These are phyloP conservation scores for Suhomyces canberraensis DNA, from an alignment of 805 yeast genomes.

Conservation along the genomic window DNA sequence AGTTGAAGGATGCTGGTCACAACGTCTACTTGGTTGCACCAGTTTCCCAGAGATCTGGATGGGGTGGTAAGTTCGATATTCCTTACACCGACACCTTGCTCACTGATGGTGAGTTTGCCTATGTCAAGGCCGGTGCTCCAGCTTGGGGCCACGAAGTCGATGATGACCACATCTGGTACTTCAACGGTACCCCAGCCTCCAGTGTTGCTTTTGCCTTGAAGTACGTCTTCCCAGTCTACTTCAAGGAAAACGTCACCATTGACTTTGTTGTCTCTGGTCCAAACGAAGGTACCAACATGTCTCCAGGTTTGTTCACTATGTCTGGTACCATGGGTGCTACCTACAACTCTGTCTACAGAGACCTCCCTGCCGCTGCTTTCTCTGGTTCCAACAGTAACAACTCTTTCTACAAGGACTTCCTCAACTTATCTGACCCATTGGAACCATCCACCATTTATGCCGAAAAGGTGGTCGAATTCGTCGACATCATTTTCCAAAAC, in stretches of 20 bases:
- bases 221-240: slow-evolving; percentile 45
- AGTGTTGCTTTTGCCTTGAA: slow-evolving; percentile 48
- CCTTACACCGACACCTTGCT: slow-evolving; percentile 39
- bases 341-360: slow-evolving; percentile 46
- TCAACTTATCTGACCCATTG: slow-evolving; percentile 36
- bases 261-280: slow-evolving; percentile 54
- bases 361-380: slow-evolving; percentile 48
- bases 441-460: slow-evolving; percentile 47
- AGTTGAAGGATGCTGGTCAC: slow-evolving; percentile 43
- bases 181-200: slow-evolving; percentile 55
- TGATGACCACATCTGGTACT: slow-evolving; percentile 42
- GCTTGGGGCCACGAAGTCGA: slow-evolving; percentile 52
- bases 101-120: slow-evolving; percentile 46
- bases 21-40: slow-evolving; percentile 52
- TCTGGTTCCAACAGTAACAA: slow-evolving; percentile 51
- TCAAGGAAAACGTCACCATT: slow-evolving; percentile 36
- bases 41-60: slow-evolving; percentile 49
- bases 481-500: slow-evolving; percentile 32
- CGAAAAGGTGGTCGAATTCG: slow-evolving; percentile 36
- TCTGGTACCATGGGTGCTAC: slow-evolving; percentile 56
- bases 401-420: slow-evolving; percentile 46
- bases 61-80: slow-evolving; percentile 51
- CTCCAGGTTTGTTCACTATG: slow-evolving; percentile 37
- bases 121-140: slow-evolving; percentile 47
- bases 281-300: slow-evolving; percentile 49